Conservation (phyloP, 1,284 basidiomycete species). For the Cryptococcus sp. region DNA sequence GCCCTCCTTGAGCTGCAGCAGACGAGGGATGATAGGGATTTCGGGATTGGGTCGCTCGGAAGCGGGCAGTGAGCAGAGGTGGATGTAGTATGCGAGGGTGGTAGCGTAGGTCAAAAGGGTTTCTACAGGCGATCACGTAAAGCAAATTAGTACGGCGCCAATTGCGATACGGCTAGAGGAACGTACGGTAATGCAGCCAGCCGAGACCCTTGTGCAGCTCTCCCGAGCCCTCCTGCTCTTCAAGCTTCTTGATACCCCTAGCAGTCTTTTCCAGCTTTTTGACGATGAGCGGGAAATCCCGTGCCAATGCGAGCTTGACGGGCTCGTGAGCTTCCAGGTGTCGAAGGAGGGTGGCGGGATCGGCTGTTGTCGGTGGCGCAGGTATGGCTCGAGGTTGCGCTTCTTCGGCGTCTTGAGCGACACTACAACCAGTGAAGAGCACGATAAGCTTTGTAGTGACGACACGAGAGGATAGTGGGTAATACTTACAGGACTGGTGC, state of each 20-base stretch:
- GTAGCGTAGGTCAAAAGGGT: slow-evolving; percentile 86
- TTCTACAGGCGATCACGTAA: slow-evolving; percentile 58
- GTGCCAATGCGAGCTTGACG: slow-evolving; percentile 63
- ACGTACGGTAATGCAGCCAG: slow-evolving; percentile 55
- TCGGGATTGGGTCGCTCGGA: slow-evolving; percentile 62
- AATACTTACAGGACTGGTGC: slow-evolving; percentile 50
- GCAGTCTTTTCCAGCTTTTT: slow-evolving; percentile 51
- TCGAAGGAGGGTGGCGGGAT: slow-evolving; percentile 62
- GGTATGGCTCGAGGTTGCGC: slow-evolving; percentile 12
- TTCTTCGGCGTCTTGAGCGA: slow-evolving; percentile 3
- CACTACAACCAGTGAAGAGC: neutral
- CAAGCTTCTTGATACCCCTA: slow-evolving; percentile 45
- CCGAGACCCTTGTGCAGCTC: slow-evolving; percentile 50
- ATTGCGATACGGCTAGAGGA: neutral
- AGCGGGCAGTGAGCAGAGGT: slow-evolving; percentile 73
- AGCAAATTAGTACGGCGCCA: too few relatives aligned
- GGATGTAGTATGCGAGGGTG: slow-evolving; percentile 88
- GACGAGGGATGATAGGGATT: slow-evolving; percentile 78
- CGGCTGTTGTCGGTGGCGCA: slow-evolving; percentile 34
- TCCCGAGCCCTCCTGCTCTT: slow-evolving; percentile 37
- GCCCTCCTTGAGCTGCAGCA: slow-evolving; percentile 82
- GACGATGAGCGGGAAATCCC: slow-evolving; percentile 58
- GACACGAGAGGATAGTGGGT: neutral
- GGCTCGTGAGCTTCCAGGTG: slow-evolving; percentile 79
- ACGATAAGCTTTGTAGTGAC: neutral